A percentile compares a stretch with the other conserved stretches of the same genome.
Conservation (phyloP, 805 yeast species). For the Blastobotrys chiropterorum region DNA sequence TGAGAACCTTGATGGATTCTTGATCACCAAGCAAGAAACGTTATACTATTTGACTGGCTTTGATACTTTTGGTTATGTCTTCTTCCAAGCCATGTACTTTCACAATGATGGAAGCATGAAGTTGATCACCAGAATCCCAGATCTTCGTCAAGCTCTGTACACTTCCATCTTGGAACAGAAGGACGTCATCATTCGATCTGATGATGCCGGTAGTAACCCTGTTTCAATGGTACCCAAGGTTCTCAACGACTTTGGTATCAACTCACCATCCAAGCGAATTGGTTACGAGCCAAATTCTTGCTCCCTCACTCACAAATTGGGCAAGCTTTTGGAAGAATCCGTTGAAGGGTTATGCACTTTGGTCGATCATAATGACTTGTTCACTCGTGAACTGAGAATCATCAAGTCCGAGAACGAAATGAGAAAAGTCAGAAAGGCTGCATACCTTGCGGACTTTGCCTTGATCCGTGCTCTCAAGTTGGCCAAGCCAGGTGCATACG, state of each 20-base stretch:
- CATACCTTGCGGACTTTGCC: constrained; percentile 5
- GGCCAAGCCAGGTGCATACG: constrained; percentile 7
- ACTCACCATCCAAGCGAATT: constrained; percentile 1
- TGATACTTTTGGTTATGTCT: constrained; percentile 6
- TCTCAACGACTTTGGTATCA: constrained; percentile 1
- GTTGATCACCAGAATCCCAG: constrained; percentile 6
- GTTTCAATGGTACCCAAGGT: constrained; percentile 7
- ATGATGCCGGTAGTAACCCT: constrained; percentile 4
- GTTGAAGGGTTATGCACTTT: constrained; percentile 3
- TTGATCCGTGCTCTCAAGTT: constrained; percentile 3
- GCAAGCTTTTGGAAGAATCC: constrained; percentile 1
- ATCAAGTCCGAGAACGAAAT: constrained; percentile 6
- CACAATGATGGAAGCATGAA: constrained; percentile 5
- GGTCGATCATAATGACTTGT: constrained; percentile 5
- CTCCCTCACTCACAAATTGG: background rate
- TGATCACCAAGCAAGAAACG: constrained; percentile 5
- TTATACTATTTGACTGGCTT: constrained; percentile 4
- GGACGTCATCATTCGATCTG: constrained; percentile 6
- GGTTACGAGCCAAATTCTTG: constrained; percentile 5
- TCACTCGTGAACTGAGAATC: constrained; percentile 6
- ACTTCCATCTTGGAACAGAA: constrained; percentile 4
- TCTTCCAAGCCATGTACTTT: constrained; percentile 7
- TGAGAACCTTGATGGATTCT: constrained; percentile 4
- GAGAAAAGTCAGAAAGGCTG: constrained; percentile 5
- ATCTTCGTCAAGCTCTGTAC: constrained; percentile 4